Evolutionary conservation across 306 rosid genomes (phyloP), one percentile per base, ranked within the genome.

Genomic region (Argentina anserina): DNA sequence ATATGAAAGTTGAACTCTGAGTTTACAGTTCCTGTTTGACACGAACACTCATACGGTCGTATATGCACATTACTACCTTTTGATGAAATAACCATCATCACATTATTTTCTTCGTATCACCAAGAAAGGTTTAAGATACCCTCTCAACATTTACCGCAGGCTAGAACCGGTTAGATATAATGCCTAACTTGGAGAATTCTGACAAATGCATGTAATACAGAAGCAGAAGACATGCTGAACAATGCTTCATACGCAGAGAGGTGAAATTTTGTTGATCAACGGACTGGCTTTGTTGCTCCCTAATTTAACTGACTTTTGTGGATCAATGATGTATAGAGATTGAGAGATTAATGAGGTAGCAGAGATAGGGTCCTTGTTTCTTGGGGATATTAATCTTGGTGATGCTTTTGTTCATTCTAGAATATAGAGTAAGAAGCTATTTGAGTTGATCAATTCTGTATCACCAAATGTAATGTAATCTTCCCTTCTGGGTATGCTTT

Each of bases 1-100:
- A 85, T 71, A 83, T 87, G 87, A 93, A 88, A 83, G 87, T 76
- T 67, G 93, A 93, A 82, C 90, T 78, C 67, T 87, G 84, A 93
- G 13, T 43, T 67, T 63, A 64, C 46, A 29, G 28, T 63, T 63
- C 28, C 67, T 33, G 62, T 65, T 63, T 61, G 66, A 47, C 41
- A 49, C 65, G n/a, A 56, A 65, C 58, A 53, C 61, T 78, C 40
- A 63, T 0, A 70, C 33, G 2, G 52, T 46, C 43, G 41, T 69
- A 81, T 61, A 43, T 70, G 70, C 79, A 18, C 69, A 65, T 55
- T 26, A 26, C 75, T 58, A 79, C 72, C 75, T 29, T n/a, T n/a
- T 69, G 71, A 65, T 75, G 64, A 82, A 76, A 80, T 78, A 78
- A 75, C 81, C 34, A 71, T 39, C 76, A 41, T 69, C 70, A 52